Percentiles rank a stretch among this genome's conserved stretches.
Evolutionary conservation across 495 filamentous ascomycete genomes (phyloP).

Genomic region (Bacidia gigantensis): DNA sequence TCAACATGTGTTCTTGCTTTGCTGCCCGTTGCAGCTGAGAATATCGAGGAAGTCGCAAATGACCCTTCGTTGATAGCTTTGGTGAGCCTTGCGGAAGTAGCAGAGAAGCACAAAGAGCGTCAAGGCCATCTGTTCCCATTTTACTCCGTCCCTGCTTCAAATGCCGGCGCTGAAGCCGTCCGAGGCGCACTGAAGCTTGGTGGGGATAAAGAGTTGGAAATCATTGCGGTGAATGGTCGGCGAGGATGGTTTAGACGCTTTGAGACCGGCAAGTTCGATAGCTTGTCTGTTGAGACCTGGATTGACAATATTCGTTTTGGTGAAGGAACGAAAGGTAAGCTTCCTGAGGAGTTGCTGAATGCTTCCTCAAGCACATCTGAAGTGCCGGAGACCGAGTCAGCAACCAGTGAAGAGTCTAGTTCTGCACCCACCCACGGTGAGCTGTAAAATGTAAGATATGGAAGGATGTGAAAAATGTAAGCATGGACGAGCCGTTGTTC

Average conservation of each 20-base stretch:
- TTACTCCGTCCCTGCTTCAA: slow-evolving; percentile 55
- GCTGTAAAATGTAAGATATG: slow-evolving; percentile 7
- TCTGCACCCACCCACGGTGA: slow-evolving; percentile 11
- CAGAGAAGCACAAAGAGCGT: slow-evolving; percentile 53
- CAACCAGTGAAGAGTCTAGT: slow-evolving; percentile 5
- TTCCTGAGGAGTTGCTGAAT: slow-evolving; percentile 62
- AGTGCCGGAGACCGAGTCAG: slow-evolving; percentile 5
- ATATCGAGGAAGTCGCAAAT: slow-evolving; percentile 28
- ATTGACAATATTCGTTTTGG: slow-evolving; percentile 77
- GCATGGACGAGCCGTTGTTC: neutral
- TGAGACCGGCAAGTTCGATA: slow-evolving; percentile 39
- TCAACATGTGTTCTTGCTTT: slow-evolving; percentile 78
- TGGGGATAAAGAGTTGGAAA: slow-evolving; percentile 37
- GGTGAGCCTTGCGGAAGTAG: slow-evolving; percentile 54
- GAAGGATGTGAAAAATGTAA: slow-evolving; percentile 1
- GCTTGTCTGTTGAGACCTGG: slow-evolving; percentile 61
- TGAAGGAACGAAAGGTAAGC: slow-evolving; percentile 65
- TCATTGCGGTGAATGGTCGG: slow-evolving; percentile 74
- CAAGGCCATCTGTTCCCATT: slow-evolving; percentile 67
- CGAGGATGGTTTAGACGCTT: slow-evolving; percentile 76
- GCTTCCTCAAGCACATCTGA: slow-evolving; percentile 1
- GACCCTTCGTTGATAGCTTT: slow-evolving; percentile 40
- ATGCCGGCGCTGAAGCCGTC: slow-evolving; percentile 41
- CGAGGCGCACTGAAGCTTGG: slow-evolving; percentile 47
- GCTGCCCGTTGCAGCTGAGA: slow-evolving; percentile 40